Percentiles rank a stretch among this genome's conserved stretches.
Conservation (phyloP, 139 green algal species). For the Ettlia oleoabundans region DNA sequence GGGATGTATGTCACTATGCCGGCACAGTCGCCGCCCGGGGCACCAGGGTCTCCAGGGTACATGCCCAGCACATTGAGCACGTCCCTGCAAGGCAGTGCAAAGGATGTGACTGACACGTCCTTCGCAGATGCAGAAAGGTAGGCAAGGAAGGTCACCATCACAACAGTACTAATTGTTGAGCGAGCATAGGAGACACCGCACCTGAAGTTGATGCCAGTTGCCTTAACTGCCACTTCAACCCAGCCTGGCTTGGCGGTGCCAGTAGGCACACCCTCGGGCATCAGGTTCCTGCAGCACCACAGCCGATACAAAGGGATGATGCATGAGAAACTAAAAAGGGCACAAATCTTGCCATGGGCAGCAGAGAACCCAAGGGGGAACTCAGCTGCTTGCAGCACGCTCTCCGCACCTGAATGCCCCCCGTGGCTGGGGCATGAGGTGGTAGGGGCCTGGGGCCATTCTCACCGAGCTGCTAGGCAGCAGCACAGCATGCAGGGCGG, state of each 20-base stretch:
- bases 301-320: too few relatives aligned
- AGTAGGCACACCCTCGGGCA: slow-evolving; percentile 37
- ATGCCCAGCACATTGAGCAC: slow-evolving; percentile 75
- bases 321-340: too few relatives aligned
- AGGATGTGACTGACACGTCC: background rate
- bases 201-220: slow-evolving; percentile 71
- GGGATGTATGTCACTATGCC: slow-evolving; percentile 55
- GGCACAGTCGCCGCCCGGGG: slow-evolving; percentile 63
- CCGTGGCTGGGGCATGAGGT: slow-evolving; percentile 46
- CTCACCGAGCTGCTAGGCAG: slow-evolving; percentile 21
- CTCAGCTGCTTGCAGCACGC: too few relatives aligned
- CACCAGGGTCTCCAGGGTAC: slow-evolving; percentile 64
- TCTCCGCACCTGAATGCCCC: slow-evolving; percentile 49
- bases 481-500: slow-evolving; percentile 34
- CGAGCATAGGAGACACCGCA: too few relatives aligned
- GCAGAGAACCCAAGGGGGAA: too few relatives aligned
- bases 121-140: background rate
- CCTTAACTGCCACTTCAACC: slow-evolving; percentile 51
- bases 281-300: slow-evolving; percentile 56
- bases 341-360: too few relatives aligned
- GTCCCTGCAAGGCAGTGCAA: slow-evolving; percentile 34
- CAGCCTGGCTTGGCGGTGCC: slow-evolving; percentile 20
- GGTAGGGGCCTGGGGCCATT: slow-evolving; percentile 17
- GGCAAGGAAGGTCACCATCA: too few relatives aligned
- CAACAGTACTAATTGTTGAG: too few relatives aligned